phyloP scores from a whole-genome alignment of 257 asterid genomes.

The Solanum pennellii region DNA sequence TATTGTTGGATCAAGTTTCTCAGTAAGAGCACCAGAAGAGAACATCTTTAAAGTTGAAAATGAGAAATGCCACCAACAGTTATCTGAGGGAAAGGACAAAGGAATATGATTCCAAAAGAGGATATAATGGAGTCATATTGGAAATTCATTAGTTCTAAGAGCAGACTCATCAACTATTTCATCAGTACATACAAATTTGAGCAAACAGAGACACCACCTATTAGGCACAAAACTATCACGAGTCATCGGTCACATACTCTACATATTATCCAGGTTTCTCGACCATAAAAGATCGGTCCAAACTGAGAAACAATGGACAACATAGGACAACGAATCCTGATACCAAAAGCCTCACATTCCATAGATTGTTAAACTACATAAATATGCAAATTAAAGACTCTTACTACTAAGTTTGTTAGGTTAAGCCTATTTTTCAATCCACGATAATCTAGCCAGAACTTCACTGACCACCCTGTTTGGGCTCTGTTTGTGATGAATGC shows the following conservation, averaged over 20 bases:
- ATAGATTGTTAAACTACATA: constrained; percentile 34
- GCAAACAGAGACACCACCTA: constrained; percentile 11
- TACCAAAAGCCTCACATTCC: constrained; percentile 26
- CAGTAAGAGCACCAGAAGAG: not conserved
- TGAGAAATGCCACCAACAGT: not conserved
- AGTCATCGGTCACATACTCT: constrained; percentile 22
- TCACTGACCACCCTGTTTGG: constrained; percentile 20
- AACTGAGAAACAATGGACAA: constrained; percentile 20
- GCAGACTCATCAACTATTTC: constrained; percentile 9
- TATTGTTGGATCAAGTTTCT: not conserved
- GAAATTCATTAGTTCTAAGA: not conserved
- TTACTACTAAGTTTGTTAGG: constrained; percentile 33
- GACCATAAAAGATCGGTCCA: constrained; percentile 40
- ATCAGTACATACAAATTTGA: constrained; percentile 19
- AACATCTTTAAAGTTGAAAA: not conserved
- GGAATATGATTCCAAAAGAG: not conserved
- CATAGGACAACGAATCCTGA: constrained; percentile 14
- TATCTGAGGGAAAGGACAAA: not conserved
- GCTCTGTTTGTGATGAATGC: constrained; percentile 17
- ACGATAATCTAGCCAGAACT: constrained; percentile 10
- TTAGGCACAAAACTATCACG: constrained; percentile 21
- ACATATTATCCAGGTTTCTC: constrained; percentile 32
- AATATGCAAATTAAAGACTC: constrained; percentile 19
- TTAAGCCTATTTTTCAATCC: constrained; percentile 24
- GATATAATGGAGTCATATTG: not conserved